A percentile compares a stretch with the other conserved stretches of the same genome.
Conservation (phyloP, 441 rosid species). For the Euphorbia schlechtendalii region DNA sequence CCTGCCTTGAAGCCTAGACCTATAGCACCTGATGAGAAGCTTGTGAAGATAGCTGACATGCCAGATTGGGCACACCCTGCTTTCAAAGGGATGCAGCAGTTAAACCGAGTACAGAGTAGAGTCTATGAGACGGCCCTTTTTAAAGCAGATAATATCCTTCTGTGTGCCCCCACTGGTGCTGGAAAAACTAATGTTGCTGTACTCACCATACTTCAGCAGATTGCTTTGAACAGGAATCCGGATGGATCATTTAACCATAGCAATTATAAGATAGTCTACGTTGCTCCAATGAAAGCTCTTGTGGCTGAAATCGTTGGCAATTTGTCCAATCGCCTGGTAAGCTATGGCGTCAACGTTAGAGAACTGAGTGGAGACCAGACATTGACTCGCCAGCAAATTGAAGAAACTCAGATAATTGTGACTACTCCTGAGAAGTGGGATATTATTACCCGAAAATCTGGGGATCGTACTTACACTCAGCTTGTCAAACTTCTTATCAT, state of each 20-base stretch:
- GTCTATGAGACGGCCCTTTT: conserved; percentile 80
- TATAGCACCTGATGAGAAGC: conserved; percentile 51
- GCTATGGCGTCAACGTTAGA: conserved; percentile 66
- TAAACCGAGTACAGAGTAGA: conserved; percentile 91
- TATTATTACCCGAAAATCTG: conserved; percentile 88
- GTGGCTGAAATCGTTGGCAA: conserved; percentile 94
- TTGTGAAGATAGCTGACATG: conserved; percentile 72
- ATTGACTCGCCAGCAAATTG: conserved; percentile 84
- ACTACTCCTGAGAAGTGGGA: conserved; percentile 99
- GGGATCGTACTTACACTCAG: conserved; percentile 90
- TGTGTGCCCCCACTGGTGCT: conserved; percentile 98
- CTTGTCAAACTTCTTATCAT: conserved; percentile 84
- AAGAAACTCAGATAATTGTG: conserved; percentile 91
- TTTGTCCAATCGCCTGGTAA: conserved; percentile 70
- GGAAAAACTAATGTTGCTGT: conserved; percentile 96
- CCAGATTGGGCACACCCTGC: conserved; percentile 96
- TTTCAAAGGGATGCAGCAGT: conserved; percentile 77
- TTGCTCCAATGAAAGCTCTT: conserved; percentile 97
- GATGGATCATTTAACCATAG: conserved; percentile 69
- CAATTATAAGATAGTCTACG: conserved; percentile 81
- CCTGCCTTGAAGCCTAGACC: conserved; percentile 63
- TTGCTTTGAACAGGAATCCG: conserved; percentile 45
- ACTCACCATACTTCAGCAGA: conserved; percentile 86
- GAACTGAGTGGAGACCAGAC: conserved; percentile 95
- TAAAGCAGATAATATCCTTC: conserved; percentile 66